Base-by-base conservation (phyloP, 169 alveolate genomes). In the Plasmodium knowlesi region DNA sequence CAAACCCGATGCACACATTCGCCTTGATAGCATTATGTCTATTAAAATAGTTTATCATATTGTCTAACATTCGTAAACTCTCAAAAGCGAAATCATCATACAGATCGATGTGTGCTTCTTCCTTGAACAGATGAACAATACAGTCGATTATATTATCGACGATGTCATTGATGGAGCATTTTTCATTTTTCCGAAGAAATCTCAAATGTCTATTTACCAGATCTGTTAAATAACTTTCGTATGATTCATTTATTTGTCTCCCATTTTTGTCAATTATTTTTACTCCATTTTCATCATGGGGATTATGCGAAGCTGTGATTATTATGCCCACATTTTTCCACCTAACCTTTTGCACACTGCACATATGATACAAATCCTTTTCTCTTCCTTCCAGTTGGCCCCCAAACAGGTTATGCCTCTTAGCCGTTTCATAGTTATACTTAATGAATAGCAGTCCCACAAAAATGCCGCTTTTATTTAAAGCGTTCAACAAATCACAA, bases 291-390 rank as follows among this genome's bases (percentile, higher is more conserved):
- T 96, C 97, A 16, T 80, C 34, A 50, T 74, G 83, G 4, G 95
- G 94, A 41, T 96, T 96, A 57, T 96, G 97, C 30, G 96, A 93
- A 41, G 97, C 97, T 19, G 97, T 96, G 3, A 96, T 91, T 2
- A 96, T 92, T 32, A 76, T 76, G 12, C 97, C 97, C 14, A 94
- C 84, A 57, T 81, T 90, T 22, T 43, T 81, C 84, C 90, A 57
- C 32, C 39, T 12, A 9, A 81, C 79, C n/a, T 50, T 25, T 16
- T 83, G 39, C 22, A 80, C 28, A 22, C 16, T 19, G 25, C 32
- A 80, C 37, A 2, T 12, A 12, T 5, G n/a, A 6, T 41, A 16
- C 12, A 19, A 10, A 5, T 28, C 73, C 16, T 81, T 50, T 19
- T 53, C 61, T 53, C 72, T 39, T 16, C 61, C 43, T 37, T 32